These are phyloP conservation scores for Malassezia arunalokei DNA, from an alignment of 1,284 basidiomycete genomes.

Conservation along the genomic window DNA sequence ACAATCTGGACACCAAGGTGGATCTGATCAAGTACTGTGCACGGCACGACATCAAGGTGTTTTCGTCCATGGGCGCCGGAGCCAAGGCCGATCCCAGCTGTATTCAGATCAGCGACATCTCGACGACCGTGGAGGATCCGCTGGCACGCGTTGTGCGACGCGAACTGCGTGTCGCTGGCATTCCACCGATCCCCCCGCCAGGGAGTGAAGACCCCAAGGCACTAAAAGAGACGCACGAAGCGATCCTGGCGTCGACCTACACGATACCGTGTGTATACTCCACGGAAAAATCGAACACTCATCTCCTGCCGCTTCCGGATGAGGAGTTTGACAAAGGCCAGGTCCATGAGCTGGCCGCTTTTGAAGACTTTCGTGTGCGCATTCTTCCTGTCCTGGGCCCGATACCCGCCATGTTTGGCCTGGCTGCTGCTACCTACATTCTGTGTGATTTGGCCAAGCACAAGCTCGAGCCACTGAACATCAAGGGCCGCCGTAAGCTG, in stretches of 20 bases:
- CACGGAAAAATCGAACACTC: constrained; percentile 71
- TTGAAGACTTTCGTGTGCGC: constrained; percentile 85
- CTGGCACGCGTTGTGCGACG: constrained; percentile 79
- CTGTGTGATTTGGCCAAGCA: constrained; percentile 39
- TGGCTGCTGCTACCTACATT: constrained; percentile 40
- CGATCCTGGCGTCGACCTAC: constrained; percentile 17
- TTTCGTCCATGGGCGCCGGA: constrained; percentile 95
- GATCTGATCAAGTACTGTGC: constrained; percentile 41
- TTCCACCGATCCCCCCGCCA: constrained; percentile 21
- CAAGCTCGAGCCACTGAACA: constrained; percentile 35
- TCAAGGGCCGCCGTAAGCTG: constrained; percentile 33
- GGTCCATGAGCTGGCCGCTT: constrained; percentile 77
- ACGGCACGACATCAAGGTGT: constrained; percentile 47
- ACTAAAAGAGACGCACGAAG: neutral
- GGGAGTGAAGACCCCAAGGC: constrained; percentile 4
- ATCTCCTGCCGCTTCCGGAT: constrained; percentile 76
- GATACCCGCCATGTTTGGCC: constrained; percentile 43
- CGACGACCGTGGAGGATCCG: constrained; percentile 83
- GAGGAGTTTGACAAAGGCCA: constrained; percentile 82
- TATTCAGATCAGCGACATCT: constrained; percentile 87
- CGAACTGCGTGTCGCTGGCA: constrained; percentile 53
- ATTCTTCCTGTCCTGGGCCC: constrained; percentile 71
- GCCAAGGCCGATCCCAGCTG: constrained; percentile 89
- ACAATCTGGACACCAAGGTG: constrained; percentile 83
- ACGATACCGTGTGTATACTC: constrained; percentile 61